Conservation (phyloP, 768 basidiomycete genomes). For the Pulveroboletus sp. region DNA sequence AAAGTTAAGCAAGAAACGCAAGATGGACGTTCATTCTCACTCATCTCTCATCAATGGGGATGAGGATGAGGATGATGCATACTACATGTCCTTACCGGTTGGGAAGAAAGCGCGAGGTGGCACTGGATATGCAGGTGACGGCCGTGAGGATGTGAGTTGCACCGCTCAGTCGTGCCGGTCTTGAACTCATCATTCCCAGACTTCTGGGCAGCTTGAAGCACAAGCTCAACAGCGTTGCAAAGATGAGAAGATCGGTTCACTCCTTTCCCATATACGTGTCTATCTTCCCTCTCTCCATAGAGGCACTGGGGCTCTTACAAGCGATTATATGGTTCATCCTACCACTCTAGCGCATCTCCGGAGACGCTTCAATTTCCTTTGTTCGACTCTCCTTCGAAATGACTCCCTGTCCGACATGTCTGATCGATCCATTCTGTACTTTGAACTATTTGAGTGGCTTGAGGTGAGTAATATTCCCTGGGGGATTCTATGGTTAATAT, state of each 20-base stretch:
- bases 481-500: neutral
- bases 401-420: conserved; percentile 95
- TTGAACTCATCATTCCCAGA: conserved; percentile 40
- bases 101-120: conserved; percentile 75
- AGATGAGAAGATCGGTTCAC: conserved; percentile 65
- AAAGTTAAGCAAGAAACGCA: conserved; percentile 40
- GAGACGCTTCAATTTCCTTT: conserved; percentile 83
- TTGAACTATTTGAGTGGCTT: conserved; percentile 88
- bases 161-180: neutral
- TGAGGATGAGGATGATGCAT: conserved; percentile 53
- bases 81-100: conserved; percentile 36
- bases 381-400: conserved; percentile 80
- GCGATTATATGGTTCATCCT: conserved; percentile 90
- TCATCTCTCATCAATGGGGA: conserved; percentile 31
- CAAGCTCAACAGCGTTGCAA: conserved; percentile 64
- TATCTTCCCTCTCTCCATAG: conserved; percentile 83
- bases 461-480: conserved; percentile 48
- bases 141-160: conserved; percentile 75
- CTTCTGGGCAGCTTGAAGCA: conserved; percentile 76
- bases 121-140: conserved; percentile 81
- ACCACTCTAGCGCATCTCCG: conserved; percentile 89
- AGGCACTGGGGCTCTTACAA: conserved; percentile 67
- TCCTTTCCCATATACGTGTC: conserved; percentile 68
- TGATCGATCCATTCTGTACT: conserved; percentile 78
- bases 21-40: conserved; percentile 28